Base-by-base conservation (phyloP, 1,284 basidiomycete species). In the Ceratobasidium sp. region DNA sequence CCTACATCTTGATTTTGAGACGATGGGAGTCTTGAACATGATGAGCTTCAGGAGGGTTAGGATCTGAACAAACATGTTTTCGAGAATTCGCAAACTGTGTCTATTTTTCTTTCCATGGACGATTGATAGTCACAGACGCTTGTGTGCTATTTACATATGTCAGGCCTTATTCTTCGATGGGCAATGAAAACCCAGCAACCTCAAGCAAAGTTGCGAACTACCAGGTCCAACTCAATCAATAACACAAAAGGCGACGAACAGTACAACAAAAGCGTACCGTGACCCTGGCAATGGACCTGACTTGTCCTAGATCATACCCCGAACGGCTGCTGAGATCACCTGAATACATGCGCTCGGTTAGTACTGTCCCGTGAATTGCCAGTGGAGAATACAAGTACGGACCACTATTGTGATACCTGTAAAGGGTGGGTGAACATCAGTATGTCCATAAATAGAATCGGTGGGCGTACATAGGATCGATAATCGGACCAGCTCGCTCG, bases 251-350 rank as follows among this genome's bases (percentile, higher is more conserved):
- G 11, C 35, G 11, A 11, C 35, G 11, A 11, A 5, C 11, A 4
- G 21, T 32, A 44, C n/a, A 23, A 23, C 4, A 18, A 21, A 63
- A 9, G 73, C 87, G 54, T 76, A 90, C 91, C 83, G 94, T 91
- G 23, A 95, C 93, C 82, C 94, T 94, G 2, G 92, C 92, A 76
- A 95, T 95, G 13, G 88, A 87, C 76, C 84, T 86, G 70, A 95
- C 82, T 80, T 96, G 94, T 30, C 90, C 84, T 74, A 95, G 86
- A 80, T 95, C 93, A 78, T 92, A 96, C 9, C 91, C 91, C 52
- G 86, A 84, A 62, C 94, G 86, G 66, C 91, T 85, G 77, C 89
- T 91, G 62, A 95, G 70, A 79, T 96, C 94, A 55, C 91, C 92
- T 76, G 90, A 79, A 44, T 18, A 58, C 28, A 41, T 11, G 35